Conservation (phyloP, 169 alveolate genomes). For the Plasmodium adleri region DNA sequence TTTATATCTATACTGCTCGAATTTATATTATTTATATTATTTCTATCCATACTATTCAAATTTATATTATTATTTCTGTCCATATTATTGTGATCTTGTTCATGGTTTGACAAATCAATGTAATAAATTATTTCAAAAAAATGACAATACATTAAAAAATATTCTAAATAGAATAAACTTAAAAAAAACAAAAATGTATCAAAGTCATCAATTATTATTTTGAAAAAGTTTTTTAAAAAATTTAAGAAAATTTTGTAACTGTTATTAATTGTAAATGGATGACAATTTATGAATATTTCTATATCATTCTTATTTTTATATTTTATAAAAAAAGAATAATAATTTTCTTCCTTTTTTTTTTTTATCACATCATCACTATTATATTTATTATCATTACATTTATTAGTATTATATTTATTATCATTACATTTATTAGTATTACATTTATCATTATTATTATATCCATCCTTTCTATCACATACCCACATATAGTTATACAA, state of each 20-base stretch:
- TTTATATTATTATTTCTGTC: constrained; percentile 32
- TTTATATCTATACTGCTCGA: not conserved
- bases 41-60: no score
- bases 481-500: constrained; percentile 67
- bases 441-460: constrained; percentile 2
- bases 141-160: constrained; percentile 34
- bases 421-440: not conserved
- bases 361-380: not conserved
- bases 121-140: constrained; percentile 53
- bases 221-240: constrained; percentile 37
- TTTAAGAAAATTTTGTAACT: constrained; percentile 47
- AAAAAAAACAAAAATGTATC: constrained; percentile 34
- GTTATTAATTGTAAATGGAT: constrained; percentile 27
- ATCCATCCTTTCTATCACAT: not conserved
- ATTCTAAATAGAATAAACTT: constrained; percentile 35
- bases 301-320: constrained; percentile 12
- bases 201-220: constrained; percentile 52
- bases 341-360: constrained; percentile 10
- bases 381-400: not conserved
- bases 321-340: constrained; percentile 33
- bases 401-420: constrained; percentile 1
- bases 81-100: not conserved
- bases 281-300: not conserved
- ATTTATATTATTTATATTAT: no score
- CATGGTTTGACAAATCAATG: constrained; percentile 6